These are phyloP conservation scores for Fusarium sp. DNA, from an alignment of 2,329 filamentous ascomycete species.

Conservation along the genomic window DNA sequence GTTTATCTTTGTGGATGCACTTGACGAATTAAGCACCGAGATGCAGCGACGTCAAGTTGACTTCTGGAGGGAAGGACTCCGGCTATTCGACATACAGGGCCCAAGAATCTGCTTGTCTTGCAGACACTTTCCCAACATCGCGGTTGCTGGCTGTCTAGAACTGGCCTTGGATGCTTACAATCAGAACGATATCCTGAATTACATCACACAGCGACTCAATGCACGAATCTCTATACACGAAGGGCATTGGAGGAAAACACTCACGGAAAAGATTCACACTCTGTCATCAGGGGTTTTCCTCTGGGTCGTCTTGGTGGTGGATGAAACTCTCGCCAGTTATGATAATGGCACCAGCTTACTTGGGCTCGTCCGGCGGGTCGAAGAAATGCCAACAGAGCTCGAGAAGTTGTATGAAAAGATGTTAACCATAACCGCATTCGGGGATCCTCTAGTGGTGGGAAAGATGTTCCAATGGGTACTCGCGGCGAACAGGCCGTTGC, in stretches of 20 bases:
- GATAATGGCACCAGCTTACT: constrained; percentile 6
- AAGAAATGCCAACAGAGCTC: background rate
- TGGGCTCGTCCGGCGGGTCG: background rate
- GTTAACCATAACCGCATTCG: accelerated
- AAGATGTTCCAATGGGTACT: constrained; percentile 27
- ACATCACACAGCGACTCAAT: constrained; percentile 5
- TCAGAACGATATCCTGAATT: constrained; percentile 2
- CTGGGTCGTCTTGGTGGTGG: constrained; percentile 20
- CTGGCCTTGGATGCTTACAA: constrained; percentile 8
- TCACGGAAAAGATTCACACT: background rate
- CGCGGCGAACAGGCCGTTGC: background rate
- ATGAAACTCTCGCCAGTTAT: constrained; percentile 1
- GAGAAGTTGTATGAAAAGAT: background rate
- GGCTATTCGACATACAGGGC: no score
- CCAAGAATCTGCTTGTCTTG: constrained; percentile 19
- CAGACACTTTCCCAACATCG: constrained; percentile 14
- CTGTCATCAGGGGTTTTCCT: constrained; percentile 24
- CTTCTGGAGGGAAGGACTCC: constrained; percentile 1
- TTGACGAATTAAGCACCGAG: constrained; percentile 6
- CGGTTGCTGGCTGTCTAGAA: background rate
- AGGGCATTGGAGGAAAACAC: background rate
- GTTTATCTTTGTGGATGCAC: constrained; percentile 22
- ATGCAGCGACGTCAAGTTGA: background rate
- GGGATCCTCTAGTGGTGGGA: background rate
- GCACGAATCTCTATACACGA: background rate